Evolutionary conservation across 2,329 filamentous ascomycete genomes (phyloP).

Genomic region (Pseudogymnoascus sp.): DNA sequence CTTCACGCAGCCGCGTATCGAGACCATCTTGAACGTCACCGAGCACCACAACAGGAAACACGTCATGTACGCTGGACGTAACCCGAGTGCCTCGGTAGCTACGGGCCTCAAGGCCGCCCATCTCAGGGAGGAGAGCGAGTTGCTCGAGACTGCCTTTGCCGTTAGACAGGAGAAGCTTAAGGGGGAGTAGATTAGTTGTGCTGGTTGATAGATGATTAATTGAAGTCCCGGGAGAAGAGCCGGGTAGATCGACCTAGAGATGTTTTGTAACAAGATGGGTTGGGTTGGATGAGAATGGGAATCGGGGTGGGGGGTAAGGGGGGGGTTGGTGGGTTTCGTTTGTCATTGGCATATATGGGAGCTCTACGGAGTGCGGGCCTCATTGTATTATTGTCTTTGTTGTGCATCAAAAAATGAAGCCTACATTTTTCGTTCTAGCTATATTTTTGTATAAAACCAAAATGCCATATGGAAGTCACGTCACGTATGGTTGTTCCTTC

Average conservation of each 20-base stretch:
- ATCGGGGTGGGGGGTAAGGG: background rate
- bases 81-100: constrained; percentile 87
- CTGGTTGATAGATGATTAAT: background rate
- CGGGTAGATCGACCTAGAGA: background rate
- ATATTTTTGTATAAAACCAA: background rate
- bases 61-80: constrained; percentile 93
- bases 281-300: background rate
- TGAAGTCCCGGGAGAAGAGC: background rate
- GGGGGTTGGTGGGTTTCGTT: background rate
- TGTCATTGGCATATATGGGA: background rate
- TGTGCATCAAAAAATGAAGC: constrained; percentile 6
- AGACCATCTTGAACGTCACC: constrained; percentile 91
- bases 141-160: constrained; percentile 60
- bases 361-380: constrained; percentile 3
- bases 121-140: constrained; percentile 83
- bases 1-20: constrained; percentile 93
- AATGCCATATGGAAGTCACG: background rate
- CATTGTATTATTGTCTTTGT: constrained; percentile 1
- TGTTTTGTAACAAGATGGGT: constrained; percentile 7
- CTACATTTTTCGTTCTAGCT: constrained; percentile 1
- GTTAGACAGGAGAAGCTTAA: constrained; percentile 64
- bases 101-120: constrained; percentile 86
- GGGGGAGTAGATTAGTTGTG: constrained; percentile 35
- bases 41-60: constrained; percentile 88
- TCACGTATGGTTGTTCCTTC: background rate